Conservation (phyloP, 2,329 filamentous ascomycete genomes). For the Arthroderma sp. region DNA sequence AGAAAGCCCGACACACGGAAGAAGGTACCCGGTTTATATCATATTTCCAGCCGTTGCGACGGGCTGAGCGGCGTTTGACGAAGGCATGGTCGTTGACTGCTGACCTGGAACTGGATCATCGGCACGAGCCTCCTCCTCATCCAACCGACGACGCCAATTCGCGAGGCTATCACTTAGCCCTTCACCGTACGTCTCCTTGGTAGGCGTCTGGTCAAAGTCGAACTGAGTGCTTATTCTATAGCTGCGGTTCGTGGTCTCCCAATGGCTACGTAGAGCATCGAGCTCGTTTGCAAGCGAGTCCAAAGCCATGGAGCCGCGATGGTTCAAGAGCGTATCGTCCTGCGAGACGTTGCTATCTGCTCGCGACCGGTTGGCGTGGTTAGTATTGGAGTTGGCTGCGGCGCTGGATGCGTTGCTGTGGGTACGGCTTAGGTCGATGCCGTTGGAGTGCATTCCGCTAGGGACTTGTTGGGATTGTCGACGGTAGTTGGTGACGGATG, state of each 20-base stretch:
- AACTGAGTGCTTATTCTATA: constrained; percentile 84
- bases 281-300: constrained; percentile 88
- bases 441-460: constrained; percentile 23
- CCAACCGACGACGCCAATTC: constrained; percentile 68
- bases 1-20: neutral
- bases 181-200: constrained; percentile 32
- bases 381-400: constrained; percentile 23
- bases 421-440: constrained; percentile 35
- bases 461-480: constrained; percentile 49
- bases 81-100: neutral
- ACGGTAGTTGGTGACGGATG: constrained; percentile 86
- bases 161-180: constrained; percentile 58
- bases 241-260: constrained; percentile 92
- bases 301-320: constrained; percentile 54
- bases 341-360: constrained; percentile 33
- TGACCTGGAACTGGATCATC: constrained; percentile 16
- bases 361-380: constrained; percentile 23
- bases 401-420: constrained; percentile 46
- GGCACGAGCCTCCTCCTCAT: constrained; percentile 41
- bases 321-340: constrained; percentile 36
- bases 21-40: neutral
- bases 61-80: neutral
- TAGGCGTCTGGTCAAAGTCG: constrained; percentile 59
- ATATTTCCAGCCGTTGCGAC: constrained; percentile 4
- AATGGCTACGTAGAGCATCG: constrained; percentile 77